Base-by-base conservation (phyloP, 352 stramenopile species). In the Pythium rhizo-oryzae region DNA sequence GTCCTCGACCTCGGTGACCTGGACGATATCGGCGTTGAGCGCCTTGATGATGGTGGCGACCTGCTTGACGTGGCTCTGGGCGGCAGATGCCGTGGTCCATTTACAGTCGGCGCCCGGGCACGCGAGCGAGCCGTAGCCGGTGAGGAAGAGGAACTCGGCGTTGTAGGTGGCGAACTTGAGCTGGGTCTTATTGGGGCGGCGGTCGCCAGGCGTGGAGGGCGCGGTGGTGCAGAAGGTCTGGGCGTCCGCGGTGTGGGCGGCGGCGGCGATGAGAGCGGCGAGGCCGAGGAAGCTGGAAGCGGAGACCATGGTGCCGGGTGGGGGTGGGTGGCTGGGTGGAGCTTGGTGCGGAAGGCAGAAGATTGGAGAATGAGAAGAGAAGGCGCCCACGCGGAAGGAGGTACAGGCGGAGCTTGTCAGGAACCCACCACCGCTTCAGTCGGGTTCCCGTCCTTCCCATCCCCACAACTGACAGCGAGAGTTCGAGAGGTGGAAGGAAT, bases 161-260 rank as follows among this genome's bases (percentile, higher is more conserved):
- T 90, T 90, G 71, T 85, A 90, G 30, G 81, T 90, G 16, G 79
- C 63, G 70, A 81, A 85, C 66, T 79, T 90, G 77, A 90, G 80
- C 66, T 87, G 67, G 46, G 74, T 73, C 65, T 73, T 86, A 69
- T 71, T 70, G 25, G 46, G 66, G 51, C 81, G 79, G 35, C 81
- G 81, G 59, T 90, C 81, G 18, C 68, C 75, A 0, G 77, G 69
- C 1, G 28, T 75, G n/a, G 72, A 49, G 6, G 82, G 82, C 4
- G 82, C 82, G 15, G 75, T 71, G 23, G 79, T 64, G 52, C 81
- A 90, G 56, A 88, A 85, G 21, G 70, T 78, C 23, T 76, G 72
- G 6, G 81, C 73, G 4, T 77, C 53, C 8, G 66, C 70, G 18
- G 75, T 64, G 41, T 47, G 28, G 55, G 65, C 65, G 62, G 60